Evolutionary conservation across 768 basidiomycete species (phyloP).

Genomic region (Mycena haematopus): DNA sequence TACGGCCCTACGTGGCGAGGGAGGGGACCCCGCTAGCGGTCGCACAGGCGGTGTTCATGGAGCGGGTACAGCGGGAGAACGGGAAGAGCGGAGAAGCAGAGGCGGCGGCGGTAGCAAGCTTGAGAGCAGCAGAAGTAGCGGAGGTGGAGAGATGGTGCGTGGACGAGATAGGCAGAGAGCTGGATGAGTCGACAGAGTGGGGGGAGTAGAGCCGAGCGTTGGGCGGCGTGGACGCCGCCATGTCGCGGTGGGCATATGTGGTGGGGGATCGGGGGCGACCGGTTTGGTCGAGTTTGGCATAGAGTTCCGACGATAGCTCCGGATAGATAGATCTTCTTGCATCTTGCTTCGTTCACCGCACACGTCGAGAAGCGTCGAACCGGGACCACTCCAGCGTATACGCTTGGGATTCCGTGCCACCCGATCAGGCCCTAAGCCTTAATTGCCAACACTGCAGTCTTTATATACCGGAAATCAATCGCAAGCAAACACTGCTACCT

Average conservation of each 20-base stretch:
- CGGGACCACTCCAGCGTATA: no score
- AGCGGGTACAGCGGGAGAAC: background rate
- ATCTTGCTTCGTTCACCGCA: no score
- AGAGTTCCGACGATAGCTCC: background rate
- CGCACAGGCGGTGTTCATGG: slow-evolving; percentile 9
- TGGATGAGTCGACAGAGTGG: background rate
- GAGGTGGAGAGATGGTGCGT: slow-evolving; percentile 4
- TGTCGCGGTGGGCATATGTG: background rate
- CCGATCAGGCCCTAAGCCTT: no score
- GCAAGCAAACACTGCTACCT: background rate
- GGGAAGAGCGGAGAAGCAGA: background rate
- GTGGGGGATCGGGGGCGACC: background rate
- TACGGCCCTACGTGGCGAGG: slow-evolving; percentile 19
- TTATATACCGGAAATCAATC: no score
- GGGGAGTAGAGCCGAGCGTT: background rate
- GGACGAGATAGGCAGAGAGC: background rate
- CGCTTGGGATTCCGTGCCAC: no score
- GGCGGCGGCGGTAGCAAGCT: background rate
- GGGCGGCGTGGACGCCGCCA: background rate
- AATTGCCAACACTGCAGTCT: no score
- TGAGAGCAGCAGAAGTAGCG: slow-evolving; percentile 6
- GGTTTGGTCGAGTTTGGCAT: background rate
- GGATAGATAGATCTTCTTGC: background rate
- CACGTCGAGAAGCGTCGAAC: no score
- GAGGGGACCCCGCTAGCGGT: slow-evolving; percentile 14